Base-by-base conservation (phyloP, 441 rosid species). In the Breynia disticha region DNA sequence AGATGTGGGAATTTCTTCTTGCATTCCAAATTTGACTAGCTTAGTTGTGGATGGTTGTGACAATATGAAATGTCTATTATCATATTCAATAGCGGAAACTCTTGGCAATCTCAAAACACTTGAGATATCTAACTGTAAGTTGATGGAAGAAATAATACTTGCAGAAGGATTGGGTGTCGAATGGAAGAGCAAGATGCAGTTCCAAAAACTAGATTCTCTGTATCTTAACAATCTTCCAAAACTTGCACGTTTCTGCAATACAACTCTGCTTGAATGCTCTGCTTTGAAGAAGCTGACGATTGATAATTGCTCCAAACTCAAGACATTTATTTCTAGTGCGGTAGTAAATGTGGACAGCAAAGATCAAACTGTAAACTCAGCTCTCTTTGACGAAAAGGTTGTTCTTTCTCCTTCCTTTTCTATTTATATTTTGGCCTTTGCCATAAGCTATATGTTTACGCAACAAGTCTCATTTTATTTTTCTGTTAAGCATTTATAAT, bases 311-410 rank as follows among this genome's bases (percentile, higher is more conserved):
- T 1, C 50, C 17, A 11, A 46, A 4, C 20, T 46, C 18, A 46
- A 16, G 20, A 46, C 50, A 46, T 46, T 46, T 19, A 46, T 46
- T 18, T 16, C 50, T 16, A 14, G 9, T 39, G 43, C 11, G 15
- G 14, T 1, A 39, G 15, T 14, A 39, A 14, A 39, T 14, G 43
- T 9, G 43, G 9, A 10, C 43, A 13, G 43, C 11, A 13, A 46
- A 7, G 20, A 1, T 19, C 2, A 16, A 16, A 46, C 3, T 7
- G 2, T 19, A 9, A 46, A 15, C 20, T 19, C 19, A 1, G 6
- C 63, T 38, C 48, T 69, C 1, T 49, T 69, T 41, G 38, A 56
- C 50, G 59, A 55, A 50, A 68, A 63, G 56, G 72, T 49, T 8
- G 19, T 20, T 24, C 11, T 17, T 1, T 21, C 37, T 0, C 14